phyloP scores from a whole-genome alignment of 495 filamentous ascomycete genomes.

The Penicillium goetzii region DNA sequence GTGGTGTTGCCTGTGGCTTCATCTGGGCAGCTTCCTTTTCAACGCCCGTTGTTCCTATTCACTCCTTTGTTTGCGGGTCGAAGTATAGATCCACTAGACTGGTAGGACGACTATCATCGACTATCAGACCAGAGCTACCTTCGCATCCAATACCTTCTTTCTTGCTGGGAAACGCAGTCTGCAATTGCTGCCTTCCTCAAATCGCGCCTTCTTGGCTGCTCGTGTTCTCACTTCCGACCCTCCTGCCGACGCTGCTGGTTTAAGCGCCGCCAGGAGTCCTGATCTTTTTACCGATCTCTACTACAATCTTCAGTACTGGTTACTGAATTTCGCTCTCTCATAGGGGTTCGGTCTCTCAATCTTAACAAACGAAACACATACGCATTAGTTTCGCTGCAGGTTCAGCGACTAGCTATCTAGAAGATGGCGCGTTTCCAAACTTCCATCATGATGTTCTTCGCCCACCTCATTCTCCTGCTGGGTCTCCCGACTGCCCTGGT shows the following conservation, averaged over 20 bases:
- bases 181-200: conserved; percentile 1
- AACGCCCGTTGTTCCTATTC: conserved; percentile 12
- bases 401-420: conserved; percentile 36
- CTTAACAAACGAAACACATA: background rate
- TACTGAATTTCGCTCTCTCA: conserved; percentile 35
- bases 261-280: conserved; percentile 9
- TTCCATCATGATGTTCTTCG: conserved; percentile 37
- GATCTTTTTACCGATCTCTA: background rate
- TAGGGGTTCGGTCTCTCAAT: conserved; percentile 11
- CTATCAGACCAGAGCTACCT: conserved; percentile 19
- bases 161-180: conserved; percentile 5
- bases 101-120: background rate
- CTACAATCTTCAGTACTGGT: conserved; percentile 36
- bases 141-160: conserved; percentile 21
- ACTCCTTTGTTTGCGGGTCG: conserved; percentile 7
- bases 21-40: background rate
- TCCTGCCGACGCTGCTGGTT: conserved; percentile 26
- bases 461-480: conserved; percentile 45
- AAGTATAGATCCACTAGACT: conserved; percentile 8
- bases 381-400: conserved; percentile 36
- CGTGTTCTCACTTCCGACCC: background rate
- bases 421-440: conserved; percentile 35
- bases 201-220: conserved; percentile 9
- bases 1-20: conserved; percentile 7
- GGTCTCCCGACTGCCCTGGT: conserved; percentile 44